Evolutionary conservation across 1,284 basidiomycete species (phyloP).

Genomic region (Agroathelia rolfsii): DNA sequence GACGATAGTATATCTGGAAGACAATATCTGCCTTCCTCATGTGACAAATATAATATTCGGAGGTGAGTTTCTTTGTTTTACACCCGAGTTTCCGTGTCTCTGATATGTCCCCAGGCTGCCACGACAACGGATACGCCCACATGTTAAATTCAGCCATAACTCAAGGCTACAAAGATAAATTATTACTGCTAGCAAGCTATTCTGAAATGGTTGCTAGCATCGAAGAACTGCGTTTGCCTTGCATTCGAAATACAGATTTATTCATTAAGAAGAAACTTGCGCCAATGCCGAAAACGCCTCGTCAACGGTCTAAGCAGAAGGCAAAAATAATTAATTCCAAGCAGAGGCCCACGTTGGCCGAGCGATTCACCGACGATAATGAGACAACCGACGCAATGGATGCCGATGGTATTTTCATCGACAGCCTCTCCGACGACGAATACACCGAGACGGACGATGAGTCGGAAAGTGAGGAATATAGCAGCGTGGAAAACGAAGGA

Average conservation of each 20-base stretch:
- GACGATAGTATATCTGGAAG: conserved; percentile 43
- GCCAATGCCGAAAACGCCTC: conserved; percentile 4
- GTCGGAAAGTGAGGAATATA: no score
- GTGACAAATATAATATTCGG: conserved; percentile 55
- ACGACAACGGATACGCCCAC: conserved; percentile 65
- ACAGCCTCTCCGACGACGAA: conserved; percentile 21
- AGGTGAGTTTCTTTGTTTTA: conserved; percentile 26
- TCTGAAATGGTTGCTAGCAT: conserved; percentile 50
- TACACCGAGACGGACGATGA: conserved; percentile 29
- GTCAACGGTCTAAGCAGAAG: conserved; percentile 13
- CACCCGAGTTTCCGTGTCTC: conserved; percentile 1
- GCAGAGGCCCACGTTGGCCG: no score
- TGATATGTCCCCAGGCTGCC: conserved; percentile 36
- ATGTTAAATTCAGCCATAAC: conserved; percentile 55
- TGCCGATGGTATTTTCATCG: background rate
- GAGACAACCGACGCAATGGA: conserved; percentile 11
- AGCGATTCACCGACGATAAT: no score
- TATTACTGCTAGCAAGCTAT: conserved; percentile 58
- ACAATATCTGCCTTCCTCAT: conserved; percentile 50
- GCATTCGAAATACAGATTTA: conserved; percentile 46
- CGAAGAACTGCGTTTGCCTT: conserved; percentile 42
- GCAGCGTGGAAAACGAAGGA: no score
- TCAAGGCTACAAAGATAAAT: conserved; percentile 51
- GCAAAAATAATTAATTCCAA: conserved; percentile 24
- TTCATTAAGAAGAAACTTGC: conserved; percentile 49